Evolutionary conservation across 352 stramenopile genomes (phyloP).

Genomic region (Pythium apleroticum): DNA sequence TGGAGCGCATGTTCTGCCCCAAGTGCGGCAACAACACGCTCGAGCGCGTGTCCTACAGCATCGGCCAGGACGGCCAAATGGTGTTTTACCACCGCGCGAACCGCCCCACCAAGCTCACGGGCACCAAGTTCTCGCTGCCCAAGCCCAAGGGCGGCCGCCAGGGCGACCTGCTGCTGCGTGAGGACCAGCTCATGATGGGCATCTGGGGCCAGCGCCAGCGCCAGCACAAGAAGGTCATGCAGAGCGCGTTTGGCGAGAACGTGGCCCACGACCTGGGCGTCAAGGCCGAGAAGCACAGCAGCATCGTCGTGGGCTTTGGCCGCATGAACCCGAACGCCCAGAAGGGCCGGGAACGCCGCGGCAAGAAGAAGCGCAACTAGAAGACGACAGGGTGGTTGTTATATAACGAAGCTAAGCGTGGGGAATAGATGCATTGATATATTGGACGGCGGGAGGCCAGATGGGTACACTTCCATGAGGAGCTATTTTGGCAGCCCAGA

Average conservation of each 20-base stretch:
- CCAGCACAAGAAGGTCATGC: conserved; percentile 89
- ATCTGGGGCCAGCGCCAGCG: conserved; percentile 96
- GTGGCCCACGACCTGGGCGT: conserved; percentile 93
- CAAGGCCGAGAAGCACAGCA: conserved; percentile 88
- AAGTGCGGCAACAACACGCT: conserved; percentile 96
- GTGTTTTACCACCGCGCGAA: conserved; percentile 84
- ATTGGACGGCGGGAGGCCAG: too few species aligned
- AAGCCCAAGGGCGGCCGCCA: conserved; percentile 92
- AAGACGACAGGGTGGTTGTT: background rate
- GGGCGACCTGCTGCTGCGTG: conserved; percentile 95
- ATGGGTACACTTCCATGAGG: background rate
- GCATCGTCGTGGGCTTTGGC: conserved; percentile 92
- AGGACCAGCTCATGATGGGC: conserved; percentile 97
- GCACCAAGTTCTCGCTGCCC: conserved; percentile 97
- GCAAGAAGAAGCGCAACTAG: conserved; percentile 96
- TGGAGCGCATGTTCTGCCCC: conserved; percentile 95
- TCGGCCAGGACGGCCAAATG: conserved; percentile 92
- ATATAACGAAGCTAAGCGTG: conserved; percentile 7
- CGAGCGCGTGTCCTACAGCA: conserved; percentile 93
- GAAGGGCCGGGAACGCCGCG: conserved; percentile 95
- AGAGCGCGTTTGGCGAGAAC: conserved; percentile 95
- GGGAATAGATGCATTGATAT: conserved; percentile 12
- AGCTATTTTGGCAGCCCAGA: conserved; percentile 5
- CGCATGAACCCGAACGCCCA: conserved; percentile 96
- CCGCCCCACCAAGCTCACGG: conserved; percentile 88